A percentile compares a stretch with the other conserved stretches of the same genome.
phyloP scores from a whole-genome alignment of 257 asterid species.

The Fraxinus anomala region DNA sequence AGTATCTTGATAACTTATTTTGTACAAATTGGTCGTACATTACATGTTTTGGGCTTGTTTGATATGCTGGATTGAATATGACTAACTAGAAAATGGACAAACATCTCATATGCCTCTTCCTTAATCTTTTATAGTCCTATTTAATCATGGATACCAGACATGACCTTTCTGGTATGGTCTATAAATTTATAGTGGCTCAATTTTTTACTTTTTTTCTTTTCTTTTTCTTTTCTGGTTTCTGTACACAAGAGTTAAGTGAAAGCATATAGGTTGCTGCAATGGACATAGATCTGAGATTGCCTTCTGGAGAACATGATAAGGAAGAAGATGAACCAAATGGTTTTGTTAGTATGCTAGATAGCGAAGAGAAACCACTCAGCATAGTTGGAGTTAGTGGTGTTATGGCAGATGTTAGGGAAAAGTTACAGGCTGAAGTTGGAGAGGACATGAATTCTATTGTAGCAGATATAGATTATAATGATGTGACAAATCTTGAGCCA shows the following conservation, averaged over 20 bases:
- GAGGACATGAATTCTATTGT: constrained; percentile 57
- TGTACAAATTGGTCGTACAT: background rate
- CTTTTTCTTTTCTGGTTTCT: constrained; percentile 28
- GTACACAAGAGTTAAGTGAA: constrained; percentile 17
- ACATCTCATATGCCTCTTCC: background rate
- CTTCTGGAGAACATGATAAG: constrained; percentile 81
- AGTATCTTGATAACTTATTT: background rate
- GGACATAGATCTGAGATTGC: constrained; percentile 93
- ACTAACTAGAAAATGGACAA: background rate
- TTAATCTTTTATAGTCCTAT: background rate
- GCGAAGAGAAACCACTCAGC: constrained; percentile 65
- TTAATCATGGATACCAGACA: background rate
- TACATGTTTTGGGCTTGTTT: background rate
- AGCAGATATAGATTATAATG: constrained; percentile 45
- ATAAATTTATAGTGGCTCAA: constrained; percentile 18
- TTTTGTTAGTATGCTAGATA: constrained; percentile 61
- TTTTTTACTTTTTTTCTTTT: background rate
- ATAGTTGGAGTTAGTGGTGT: constrained; percentile 53
- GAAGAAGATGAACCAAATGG: constrained; percentile 67
- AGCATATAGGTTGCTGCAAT: constrained; percentile 38
- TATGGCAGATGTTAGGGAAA: constrained; percentile 55
- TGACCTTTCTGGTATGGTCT: background rate
- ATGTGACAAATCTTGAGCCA: constrained; percentile 80
- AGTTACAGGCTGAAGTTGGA: constrained; percentile 56
- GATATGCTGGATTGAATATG: background rate